Evolutionary conservation across 768 basidiomycete species (phyloP), one percentile per base, ranked within the genome.

Genomic region (Steccherinum ochraceum): DNA sequence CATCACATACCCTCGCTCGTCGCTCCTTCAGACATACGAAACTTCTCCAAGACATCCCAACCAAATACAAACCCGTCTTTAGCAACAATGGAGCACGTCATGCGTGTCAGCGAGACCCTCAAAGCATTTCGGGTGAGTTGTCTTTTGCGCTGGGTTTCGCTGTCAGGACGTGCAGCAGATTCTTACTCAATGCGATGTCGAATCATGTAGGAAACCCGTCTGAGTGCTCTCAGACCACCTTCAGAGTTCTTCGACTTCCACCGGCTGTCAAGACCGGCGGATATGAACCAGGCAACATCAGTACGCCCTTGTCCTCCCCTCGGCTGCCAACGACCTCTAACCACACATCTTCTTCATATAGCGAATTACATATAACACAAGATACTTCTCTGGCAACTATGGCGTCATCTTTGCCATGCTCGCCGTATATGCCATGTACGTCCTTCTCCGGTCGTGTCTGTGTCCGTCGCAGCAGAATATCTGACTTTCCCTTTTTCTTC

Each of bases 301-400:
- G 88, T 88, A 55, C 61, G 83, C 70, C 24, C n/a, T n/a, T n/a
- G n/a, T n/a, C n/a, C n/a, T n/a, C n/a, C n/a, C n/a, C n/a, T n/a
- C n/a, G n/a, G 40, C 27, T 26, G n/a, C 35, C 4, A 39, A 2
- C 12, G 18, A 3, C n/a, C n/a, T n/a, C 19, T 25, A n/a, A n/a
- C n/a, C n/a, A n/a, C n/a, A n/a, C n/a, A n/a, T n/a, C n/a, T n/a
- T n/a, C n/a, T 12, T 20, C 47, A 20, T 48, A 41, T 62, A 93
- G 91, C 83, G 92, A 52, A 89, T 94, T 78, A 89, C 90, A 20
- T 93, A 95, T 74, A 95, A 95, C 72, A 93, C 92, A 39, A 84
- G 88, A 45, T 90, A 89, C 64, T 90, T 89, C 69, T 90, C 88
- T 51, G 85, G 91, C 49, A 98, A 98, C 69, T 98, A 98, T 70